Conservation (phyloP, 345 rosid genomes). For the Linum trigynum region DNA sequence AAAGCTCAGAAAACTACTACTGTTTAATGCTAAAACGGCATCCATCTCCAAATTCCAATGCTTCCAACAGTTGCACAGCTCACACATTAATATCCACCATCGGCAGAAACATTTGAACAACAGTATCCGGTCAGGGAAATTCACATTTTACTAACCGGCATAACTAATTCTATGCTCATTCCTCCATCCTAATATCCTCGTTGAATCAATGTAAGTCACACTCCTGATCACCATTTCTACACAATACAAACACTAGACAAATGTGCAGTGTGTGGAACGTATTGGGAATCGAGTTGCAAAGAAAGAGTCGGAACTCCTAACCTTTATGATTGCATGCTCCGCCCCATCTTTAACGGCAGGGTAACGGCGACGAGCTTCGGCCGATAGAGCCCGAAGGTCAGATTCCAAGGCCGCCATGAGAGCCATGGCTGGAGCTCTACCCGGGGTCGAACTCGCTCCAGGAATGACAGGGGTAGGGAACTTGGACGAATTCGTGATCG, state of each 20-base stretch:
- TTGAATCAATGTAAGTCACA: background rate
- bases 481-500: background rate
- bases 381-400: conserved; percentile 95
- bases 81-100: background rate
- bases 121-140: background rate
- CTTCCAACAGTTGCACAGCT: background rate
- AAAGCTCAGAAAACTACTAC: background rate
- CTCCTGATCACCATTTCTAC: background rate
- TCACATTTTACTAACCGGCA: background rate
- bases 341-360: conserved; percentile 96
- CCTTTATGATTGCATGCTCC: conserved; percentile 92
- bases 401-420: conserved; percentile 89
- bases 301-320: conserved; percentile 10
- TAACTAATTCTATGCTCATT: background rate
- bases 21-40: background rate
- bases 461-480: background rate
- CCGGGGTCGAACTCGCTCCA: background rate
- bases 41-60: background rate
- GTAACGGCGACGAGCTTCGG: conserved; percentile 87
- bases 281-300: background rate
- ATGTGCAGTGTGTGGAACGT: background rate
- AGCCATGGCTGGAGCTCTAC: conserved; percentile 43
- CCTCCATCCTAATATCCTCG: background rate
- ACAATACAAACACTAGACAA: background rate
- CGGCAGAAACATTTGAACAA: background rate